These are phyloP conservation scores for Hymenoscyphus fraxineus DNA, from an alignment of 2,329 filamentous ascomycete species.

Conservation along the genomic window DNA sequence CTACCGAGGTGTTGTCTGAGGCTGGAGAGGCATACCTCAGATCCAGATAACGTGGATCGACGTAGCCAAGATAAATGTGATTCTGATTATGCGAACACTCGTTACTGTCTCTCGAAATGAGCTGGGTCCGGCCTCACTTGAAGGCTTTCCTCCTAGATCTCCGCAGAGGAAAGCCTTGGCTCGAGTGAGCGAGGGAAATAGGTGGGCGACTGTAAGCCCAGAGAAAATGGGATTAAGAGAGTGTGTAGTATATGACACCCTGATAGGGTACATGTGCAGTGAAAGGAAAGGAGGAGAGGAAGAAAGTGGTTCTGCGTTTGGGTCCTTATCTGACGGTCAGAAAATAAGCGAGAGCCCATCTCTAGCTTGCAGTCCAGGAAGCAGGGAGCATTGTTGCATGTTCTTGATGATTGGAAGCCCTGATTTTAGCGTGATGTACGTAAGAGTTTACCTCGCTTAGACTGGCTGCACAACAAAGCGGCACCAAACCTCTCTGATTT, in stretches of 20 bases:
- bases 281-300: not conserved
- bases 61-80: not conserved
- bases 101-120: not conserved
- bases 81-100: constrained; percentile 3
- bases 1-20: not conserved
- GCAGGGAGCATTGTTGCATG: no score
- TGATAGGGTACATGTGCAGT: not conserved
- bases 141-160: constrained; percentile 4
- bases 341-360: not conserved
- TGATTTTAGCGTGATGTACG: not conserved
- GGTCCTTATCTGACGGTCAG: not conserved
- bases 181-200: not conserved
- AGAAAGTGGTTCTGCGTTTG: not conserved
- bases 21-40: not conserved
- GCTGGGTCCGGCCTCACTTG: not conserved
- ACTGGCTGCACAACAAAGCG: not conserved
- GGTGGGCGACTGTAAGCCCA: not conserved
- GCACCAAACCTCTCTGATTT: not conserved
- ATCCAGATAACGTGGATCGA: constrained; percentile 3
- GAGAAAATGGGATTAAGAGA: not conserved
- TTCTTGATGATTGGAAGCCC: not conserved
- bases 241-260: not conserved
- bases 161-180: not conserved
- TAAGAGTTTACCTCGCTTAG: not conserved
- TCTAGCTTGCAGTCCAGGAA: no score